phyloP scores from a whole-genome alignment of 768 basidiomycete genomes.

The Termitomyces sp. region DNA sequence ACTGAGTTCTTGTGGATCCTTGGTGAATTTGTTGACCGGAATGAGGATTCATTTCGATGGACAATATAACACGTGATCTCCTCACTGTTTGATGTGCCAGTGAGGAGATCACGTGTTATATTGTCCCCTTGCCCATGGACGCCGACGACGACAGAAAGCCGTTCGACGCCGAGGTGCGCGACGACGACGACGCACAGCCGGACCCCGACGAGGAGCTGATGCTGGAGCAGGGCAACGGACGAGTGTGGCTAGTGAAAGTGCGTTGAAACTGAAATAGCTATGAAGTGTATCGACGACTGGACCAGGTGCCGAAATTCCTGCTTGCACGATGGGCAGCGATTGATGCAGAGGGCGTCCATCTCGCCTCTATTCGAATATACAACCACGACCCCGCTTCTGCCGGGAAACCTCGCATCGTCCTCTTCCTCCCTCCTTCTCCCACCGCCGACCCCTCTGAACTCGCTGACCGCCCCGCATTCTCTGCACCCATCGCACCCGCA shows the following conservation, averaged over 20 bases:
- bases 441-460: constrained; percentile 29
- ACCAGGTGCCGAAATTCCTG: constrained; percentile 81
- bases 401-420: constrained; percentile 57
- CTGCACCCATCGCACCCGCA: constrained; percentile 27
- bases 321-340: constrained; percentile 84
- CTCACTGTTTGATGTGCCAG: too few species aligned
- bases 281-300: not conserved
- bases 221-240: constrained; percentile 68
- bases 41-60: too few species aligned
- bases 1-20: too few species aligned
- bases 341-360: constrained; percentile 68
- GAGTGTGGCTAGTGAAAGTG: constrained; percentile 88
- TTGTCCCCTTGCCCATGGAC: not conserved
- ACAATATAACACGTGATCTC: too few species aligned
- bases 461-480: constrained; percentile 36
- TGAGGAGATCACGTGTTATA: too few species aligned
- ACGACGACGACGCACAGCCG: constrained; percentile 58
- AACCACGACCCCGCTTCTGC: constrained; percentile 38
- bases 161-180: constrained; percentile 51
- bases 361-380: constrained; percentile 86
- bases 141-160: constrained; percentile 70
- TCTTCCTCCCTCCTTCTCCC: constrained; percentile 61
- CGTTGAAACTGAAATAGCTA: constrained; percentile 14
- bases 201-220: constrained; percentile 85
- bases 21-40: too few species aligned